These are phyloP conservation scores for Colletotrichum chrysophilum DNA, from an alignment of 2,329 filamentous ascomycete genomes.

Conservation along the genomic window DNA sequence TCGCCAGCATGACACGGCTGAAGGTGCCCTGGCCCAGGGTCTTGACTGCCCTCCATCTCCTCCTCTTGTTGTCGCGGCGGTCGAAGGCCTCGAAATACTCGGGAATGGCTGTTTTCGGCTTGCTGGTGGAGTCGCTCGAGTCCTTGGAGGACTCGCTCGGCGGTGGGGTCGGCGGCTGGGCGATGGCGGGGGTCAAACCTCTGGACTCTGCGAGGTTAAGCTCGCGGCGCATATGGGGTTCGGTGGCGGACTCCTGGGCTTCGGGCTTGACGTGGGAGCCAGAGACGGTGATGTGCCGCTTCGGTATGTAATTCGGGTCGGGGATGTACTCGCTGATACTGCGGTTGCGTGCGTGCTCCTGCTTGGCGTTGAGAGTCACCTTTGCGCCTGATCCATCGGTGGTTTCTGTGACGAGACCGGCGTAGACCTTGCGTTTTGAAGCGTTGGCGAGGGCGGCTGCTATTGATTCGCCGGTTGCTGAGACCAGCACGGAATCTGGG, in stretches of 20 bases:
- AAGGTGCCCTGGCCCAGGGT: conserved; percentile 92
- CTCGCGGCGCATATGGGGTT: conserved; percentile 71
- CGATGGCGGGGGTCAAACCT: conserved; percentile 67
- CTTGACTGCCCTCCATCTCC: conserved; percentile 80
- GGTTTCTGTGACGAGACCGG: conserved; percentile 44
- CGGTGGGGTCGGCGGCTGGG: conserved; percentile 79
- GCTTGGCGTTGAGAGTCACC: conserved; percentile 21
- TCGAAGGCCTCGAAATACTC: conserved; percentile 76
- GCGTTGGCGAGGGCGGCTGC: conserved; percentile 55
- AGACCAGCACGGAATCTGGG: conserved; percentile 54
- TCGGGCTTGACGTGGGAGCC: conserved; percentile 56
- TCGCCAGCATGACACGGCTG: conserved; percentile 90
- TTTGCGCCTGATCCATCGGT: conserved; percentile 27
- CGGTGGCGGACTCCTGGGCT: conserved; percentile 40
- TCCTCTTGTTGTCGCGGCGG: conserved; percentile 70
- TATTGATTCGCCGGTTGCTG: conserved; percentile 56
- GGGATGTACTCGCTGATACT: conserved; percentile 90
- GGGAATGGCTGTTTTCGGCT: conserved; percentile 43
- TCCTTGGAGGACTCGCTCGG: conserved; percentile 73
- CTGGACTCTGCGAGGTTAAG: conserved; percentile 80
- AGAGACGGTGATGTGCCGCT: conserved; percentile 76
- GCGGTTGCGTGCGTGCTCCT: conserved; percentile 64
- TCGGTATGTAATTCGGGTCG: conserved; percentile 70
- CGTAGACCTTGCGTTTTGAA: conserved; percentile 63
- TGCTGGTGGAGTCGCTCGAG: conserved; percentile 43